Evolutionary conservation across 2,329 filamentous ascomycete genomes (phyloP), one percentile per base, ranked within the genome.

Genomic region (Calcarisporium arbuscula): DNA sequence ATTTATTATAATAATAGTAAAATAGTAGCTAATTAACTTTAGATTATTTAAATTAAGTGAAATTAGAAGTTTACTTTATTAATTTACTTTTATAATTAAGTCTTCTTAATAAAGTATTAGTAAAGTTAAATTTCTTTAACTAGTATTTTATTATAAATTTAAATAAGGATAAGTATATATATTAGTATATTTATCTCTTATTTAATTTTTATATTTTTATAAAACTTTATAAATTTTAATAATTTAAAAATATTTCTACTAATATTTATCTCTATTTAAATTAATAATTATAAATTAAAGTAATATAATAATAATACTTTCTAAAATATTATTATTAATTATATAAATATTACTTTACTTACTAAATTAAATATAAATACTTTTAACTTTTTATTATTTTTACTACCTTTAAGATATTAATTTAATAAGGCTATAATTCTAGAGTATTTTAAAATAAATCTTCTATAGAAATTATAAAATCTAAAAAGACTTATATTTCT

Each of bases 361-460:
- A n/a, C n/a, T n/a, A n/a, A n/a, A n/a, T n/a, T n/a, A n/a, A n/a
- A n/a, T n/a, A n/a, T n/a, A n/a, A n/a, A 25, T 9, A 9, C 8
- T 8, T 25, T 9, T 25, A 9, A 25, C 9, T 9, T 25, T 9
- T 8, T 25, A 8, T 25, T 25, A 9, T 25, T 9, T 25, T 25
- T 25, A 25, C n/a, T 25, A n/a, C 22, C 8, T 25, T 9, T 9
- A 10, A 43, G 19, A 3, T 36, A 25, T 36, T 30, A 18, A 17
- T 36, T 60, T 45, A 3, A 30, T 16, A 30, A 36, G 18, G 27
- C 34, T 25, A 35, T 19, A 21, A 36, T 36, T 30, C 17, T 28
- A 30, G 27, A 30, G 30, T 42, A 35, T 32, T 21, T 28, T 26
- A 30, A 15, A 12, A 39, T 17, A 32, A 39, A 27, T 18, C 6